Evolutionary conservation across 75 land plant genomes (phyloP).

Genomic region (Larix kaempferi): DNA sequence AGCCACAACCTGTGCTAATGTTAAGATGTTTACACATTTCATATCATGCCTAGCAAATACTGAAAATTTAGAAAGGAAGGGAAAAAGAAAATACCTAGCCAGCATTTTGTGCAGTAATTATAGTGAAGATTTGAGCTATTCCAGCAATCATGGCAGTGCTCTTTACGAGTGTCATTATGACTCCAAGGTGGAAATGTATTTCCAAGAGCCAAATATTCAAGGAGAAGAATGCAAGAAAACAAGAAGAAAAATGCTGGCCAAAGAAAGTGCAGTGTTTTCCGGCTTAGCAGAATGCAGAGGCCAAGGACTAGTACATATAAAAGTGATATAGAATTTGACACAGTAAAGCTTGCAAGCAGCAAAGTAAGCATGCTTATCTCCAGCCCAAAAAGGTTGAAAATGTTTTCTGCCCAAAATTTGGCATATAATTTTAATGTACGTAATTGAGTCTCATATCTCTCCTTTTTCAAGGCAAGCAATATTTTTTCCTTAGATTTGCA

Average conservation of each 20-base stretch:
- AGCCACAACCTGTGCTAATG: not conserved
- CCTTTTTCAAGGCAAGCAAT: conserved; percentile 59
- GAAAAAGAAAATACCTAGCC: conserved; percentile 74
- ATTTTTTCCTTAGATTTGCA: conserved; percentile 72
- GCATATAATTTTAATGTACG: conserved; percentile 54
- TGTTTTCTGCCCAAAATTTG: conserved; percentile 75
- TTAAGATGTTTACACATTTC: not conserved
- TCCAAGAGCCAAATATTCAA: conserved; percentile 76
- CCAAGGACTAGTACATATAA: conserved; percentile 68
- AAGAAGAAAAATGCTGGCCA: conserved; percentile 81
- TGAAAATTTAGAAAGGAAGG: conserved; percentile 7
- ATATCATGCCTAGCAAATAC: not conserved
- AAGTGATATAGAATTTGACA: conserved; percentile 81
- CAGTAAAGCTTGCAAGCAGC: conserved; percentile 84
- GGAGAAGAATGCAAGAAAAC: conserved; percentile 75
- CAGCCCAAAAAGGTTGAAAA: conserved; percentile 78
- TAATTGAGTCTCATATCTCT: conserved; percentile 86
- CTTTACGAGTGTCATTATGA: conserved; percentile 13
- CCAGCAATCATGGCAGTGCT: conserved; percentile 90
- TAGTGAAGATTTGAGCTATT: conserved; percentile 41
- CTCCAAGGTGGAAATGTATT: conserved; percentile 40
- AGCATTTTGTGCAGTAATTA: conserved; percentile 74
- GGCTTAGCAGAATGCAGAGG: conserved; percentile 64
- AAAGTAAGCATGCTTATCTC: conserved; percentile 92
- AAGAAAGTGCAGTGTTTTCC: conserved; percentile 47